Conservation (phyloP, 441 rosid genomes). For the Dalechampia spathulata region DNA sequence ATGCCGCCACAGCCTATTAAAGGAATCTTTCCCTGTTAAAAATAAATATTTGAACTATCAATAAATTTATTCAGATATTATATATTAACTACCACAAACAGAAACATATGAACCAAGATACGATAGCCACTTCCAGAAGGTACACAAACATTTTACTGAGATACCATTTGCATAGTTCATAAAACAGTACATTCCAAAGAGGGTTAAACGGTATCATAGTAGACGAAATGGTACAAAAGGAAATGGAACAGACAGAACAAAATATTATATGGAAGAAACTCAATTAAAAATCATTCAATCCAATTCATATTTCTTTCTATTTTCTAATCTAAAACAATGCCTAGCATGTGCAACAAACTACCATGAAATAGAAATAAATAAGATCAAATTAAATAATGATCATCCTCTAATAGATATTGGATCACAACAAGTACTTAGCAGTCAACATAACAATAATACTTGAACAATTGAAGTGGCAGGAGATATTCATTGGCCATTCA, state of each 20-base stretch:
- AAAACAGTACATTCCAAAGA: no score
- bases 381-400: not conserved
- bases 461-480: not conserved
- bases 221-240: not conserved
- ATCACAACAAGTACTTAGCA: not conserved
- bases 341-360: not conserved
- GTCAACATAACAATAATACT: not conserved
- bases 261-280: not conserved
- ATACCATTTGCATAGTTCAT: no score
- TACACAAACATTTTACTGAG: not conserved
- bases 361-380: not conserved
- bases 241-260: not conserved
- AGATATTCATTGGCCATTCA: not conserved
- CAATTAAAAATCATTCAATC: not conserved
- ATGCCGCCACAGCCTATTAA: slow-evolving; percentile 94
- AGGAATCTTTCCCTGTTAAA: slow-evolving; percentile 83
- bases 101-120: not conserved
- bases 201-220: no score
- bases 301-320: not conserved
- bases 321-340: not conserved
- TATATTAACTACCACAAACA: not conserved
- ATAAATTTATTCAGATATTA: slow-evolving; percentile 1
- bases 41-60: slow-evolving; percentile 6
- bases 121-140: not conserved
- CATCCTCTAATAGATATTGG: not conserved